These are phyloP conservation scores for Scorias spongiosa DNA, from an alignment of 2,329 filamentous ascomycete genomes.

Conservation along the genomic window DNA sequence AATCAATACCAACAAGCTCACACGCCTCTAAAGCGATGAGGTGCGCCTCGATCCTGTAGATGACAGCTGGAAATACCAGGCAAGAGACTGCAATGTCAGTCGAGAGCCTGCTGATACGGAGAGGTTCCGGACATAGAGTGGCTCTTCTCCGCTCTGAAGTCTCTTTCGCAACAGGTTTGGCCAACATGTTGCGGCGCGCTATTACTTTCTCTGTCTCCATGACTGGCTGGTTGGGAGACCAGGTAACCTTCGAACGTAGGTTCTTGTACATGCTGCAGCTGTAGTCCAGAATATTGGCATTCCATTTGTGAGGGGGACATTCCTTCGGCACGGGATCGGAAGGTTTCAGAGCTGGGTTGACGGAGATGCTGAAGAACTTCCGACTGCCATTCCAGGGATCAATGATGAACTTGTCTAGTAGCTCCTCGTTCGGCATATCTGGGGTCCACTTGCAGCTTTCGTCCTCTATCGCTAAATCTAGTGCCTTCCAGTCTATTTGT, in stretches of 20 bases:
- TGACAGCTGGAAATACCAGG: constrained; percentile 66
- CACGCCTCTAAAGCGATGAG: constrained; percentile 69
- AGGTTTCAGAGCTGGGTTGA: constrained; percentile 41
- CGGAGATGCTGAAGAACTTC: constrained; percentile 38
- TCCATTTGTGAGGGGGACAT: constrained; percentile 29
- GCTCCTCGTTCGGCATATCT: constrained; percentile 22
- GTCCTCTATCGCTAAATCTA: constrained; percentile 27
- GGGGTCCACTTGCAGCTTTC: constrained; percentile 32
- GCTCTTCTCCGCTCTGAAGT: constrained; percentile 32
- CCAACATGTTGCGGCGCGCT: constrained; percentile 70
- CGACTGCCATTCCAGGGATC: constrained; percentile 42
- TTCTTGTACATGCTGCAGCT: constrained; percentile 61
- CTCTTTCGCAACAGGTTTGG: constrained; percentile 44
- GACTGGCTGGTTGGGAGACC: constrained; percentile 63
- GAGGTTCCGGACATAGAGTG: constrained; percentile 60
- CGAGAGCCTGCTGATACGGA: constrained; percentile 61
- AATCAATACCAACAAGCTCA: constrained; percentile 44
- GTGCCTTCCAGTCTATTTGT: constrained; percentile 42
- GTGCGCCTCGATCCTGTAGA: constrained; percentile 67
- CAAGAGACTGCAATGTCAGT: constrained; percentile 55
- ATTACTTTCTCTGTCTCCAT: constrained; percentile 58
- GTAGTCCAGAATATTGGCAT: constrained; percentile 56
- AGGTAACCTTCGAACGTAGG: constrained; percentile 34
- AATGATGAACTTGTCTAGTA: constrained; percentile 38
- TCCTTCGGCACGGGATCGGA: constrained; percentile 48